Conservation (phyloP, 108 stramenopile genomes). For the Chaetoceros muelleri region DNA sequence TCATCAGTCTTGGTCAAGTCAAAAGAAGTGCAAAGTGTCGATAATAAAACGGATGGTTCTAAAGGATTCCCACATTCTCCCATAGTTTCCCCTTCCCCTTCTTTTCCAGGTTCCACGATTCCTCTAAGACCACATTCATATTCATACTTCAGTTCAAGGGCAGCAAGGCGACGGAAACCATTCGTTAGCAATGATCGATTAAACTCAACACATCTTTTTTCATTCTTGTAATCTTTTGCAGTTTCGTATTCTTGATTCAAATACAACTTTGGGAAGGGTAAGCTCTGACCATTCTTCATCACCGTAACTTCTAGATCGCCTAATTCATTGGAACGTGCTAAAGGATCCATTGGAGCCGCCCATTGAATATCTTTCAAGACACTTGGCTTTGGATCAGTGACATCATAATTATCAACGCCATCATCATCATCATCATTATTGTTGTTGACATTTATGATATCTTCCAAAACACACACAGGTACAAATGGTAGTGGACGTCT, state of each 20-base stretch:
- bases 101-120: background rate
- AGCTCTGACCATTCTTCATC: slow-evolving; percentile 20
- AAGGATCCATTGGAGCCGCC: slow-evolving; percentile 63
- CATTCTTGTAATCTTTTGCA: slow-evolving; percentile 22
- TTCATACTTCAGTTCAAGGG: slow-evolving; percentile 69
- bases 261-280: slow-evolving; percentile 68
- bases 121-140: slow-evolving; percentile 29
- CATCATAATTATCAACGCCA: slow-evolving; percentile 3
- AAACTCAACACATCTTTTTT: slow-evolving; percentile 56
- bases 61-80: slow-evolving; percentile 37
- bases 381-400: slow-evolving; percentile 5
- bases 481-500: slow-evolving; percentile 71
- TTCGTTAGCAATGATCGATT: slow-evolving; percentile 72
- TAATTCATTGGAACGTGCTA: slow-evolving; percentile 19
- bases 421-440: background rate
- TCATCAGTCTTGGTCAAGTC: slow-evolving; percentile 29
- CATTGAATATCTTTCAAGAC: slow-evolving; percentile 29
- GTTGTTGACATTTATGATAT: slow-evolving; percentile 12
- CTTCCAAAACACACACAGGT: slow-evolving; percentile 60
- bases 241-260: slow-evolving; percentile 48
- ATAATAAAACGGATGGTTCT: slow-evolving; percentile 54
- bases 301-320: slow-evolving; percentile 25
- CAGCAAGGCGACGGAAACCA: slow-evolving; percentile 83
- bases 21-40: slow-evolving; percentile 37
- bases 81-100: background rate